Base-by-base conservation (phyloP, 2,329 filamentous ascomycete species). In the Curvularia eragrostidis region DNA sequence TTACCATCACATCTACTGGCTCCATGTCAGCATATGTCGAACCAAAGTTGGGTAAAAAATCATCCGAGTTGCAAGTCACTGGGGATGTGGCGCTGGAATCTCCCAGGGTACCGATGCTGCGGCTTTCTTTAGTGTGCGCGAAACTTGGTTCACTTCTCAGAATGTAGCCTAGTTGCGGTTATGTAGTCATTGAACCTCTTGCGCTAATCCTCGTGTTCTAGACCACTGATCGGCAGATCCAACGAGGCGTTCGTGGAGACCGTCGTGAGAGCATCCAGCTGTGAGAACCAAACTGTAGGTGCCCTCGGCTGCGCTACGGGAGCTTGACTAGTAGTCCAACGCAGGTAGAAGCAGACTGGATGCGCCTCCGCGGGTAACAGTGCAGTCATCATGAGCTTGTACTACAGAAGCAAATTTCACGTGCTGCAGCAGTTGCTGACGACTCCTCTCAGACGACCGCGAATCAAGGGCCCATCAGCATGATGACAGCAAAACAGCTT, bases 121-220 rank as follows among this genome's bases (percentile, higher is more conserved):
- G 59, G 47, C 52, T 48, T 63, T 2, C 52, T 52, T 59, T 36
- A 65, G 62, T 52, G 53, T 46, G 58, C 62, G 53, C 53, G 39
- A 52, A 46, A 47, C 54, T 49, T 46, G 43, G 54, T 64, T 52
- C 49, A 55, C 55, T 32, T 28, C 18, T 15, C 13, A 48, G 5
- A 32, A 12, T 32, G 53, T 36, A 39, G 42, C 38, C 47, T 32
- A 24, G 56, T 48, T 54, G 44, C 38, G 46, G 24, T 39, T 24
- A n/a, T n/a, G n/a, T n/a, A 21, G 50, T 44, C 15, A 58, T 47
- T 54, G 54, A 54, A 44, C 28, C 43, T 34, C 44, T 47, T 42
- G 51, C 58, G 49, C 51, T 47, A 36, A 48, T 44, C 34, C 44
- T 53, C 47, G 39, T n/a, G 36, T 30, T 46, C 32, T 7, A 32